Evolutionary conservation across 257 asterid species (phyloP).

Genomic region (Coffea canephora): DNA sequence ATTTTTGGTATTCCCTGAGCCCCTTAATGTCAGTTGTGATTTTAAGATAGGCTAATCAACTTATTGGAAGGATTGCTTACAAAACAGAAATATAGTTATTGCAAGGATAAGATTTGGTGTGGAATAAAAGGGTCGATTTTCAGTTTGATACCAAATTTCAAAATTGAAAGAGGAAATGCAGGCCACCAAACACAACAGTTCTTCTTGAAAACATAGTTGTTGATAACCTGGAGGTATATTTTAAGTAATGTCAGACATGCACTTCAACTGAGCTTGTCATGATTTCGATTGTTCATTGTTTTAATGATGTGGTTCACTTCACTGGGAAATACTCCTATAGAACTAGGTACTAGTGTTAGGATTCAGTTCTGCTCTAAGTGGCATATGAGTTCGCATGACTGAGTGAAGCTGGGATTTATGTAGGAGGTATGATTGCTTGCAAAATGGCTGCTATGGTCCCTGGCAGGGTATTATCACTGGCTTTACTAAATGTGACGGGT

Average conservation of each 20-base stretch:
- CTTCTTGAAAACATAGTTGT: neutral
- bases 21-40: neutral
- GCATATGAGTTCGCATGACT: neutral
- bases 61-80: neutral
- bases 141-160: neutral
- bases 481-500: conserved; percentile 92
- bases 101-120: neutral
- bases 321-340: neutral
- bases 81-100: neutral
- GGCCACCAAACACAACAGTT: neutral
- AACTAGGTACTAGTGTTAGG: neutral
- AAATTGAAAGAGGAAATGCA: neutral
- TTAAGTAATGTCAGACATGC: neutral
- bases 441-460: conserved; percentile 92
- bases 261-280: neutral
- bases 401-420: conserved; percentile 16
- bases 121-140: neutral
- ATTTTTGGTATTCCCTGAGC: neutral
- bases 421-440: conserved; percentile 98
- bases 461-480: conserved; percentile 69
- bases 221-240: neutral
- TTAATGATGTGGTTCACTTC: neutral
- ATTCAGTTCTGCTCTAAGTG: neutral
- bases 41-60: neutral
- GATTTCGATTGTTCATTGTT: neutral